Conservation (phyloP, 1,139 yeast genomes). For the Pichia cactophila region DNA sequence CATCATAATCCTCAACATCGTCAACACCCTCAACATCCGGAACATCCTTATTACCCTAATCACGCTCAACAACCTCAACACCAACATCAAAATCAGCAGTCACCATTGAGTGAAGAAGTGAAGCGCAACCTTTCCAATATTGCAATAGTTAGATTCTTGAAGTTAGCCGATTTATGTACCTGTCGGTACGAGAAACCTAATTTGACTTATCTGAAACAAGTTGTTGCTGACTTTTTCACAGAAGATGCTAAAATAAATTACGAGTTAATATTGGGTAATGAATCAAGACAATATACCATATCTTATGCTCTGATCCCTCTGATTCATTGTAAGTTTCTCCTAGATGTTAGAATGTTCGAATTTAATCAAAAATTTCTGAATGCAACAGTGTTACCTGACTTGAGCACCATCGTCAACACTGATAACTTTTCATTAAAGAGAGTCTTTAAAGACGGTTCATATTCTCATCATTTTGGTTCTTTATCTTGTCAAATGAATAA, state of each 20-base stretch:
- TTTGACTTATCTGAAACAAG: constrained; percentile 36
- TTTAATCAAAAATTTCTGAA: constrained; percentile 56
- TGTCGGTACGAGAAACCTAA: constrained; percentile 14
- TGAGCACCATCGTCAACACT: constrained; percentile 55
- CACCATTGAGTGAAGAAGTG: constrained; percentile 17
- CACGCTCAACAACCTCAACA: not conserved
- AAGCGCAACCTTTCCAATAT: constrained; percentile 24
- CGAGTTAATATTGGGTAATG: constrained; percentile 37
- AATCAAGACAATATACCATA: constrained; percentile 54
- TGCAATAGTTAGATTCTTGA: constrained; percentile 23
- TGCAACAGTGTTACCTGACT: constrained; percentile 60
- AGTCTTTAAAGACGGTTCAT: constrained; percentile 62
- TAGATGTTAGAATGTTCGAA: constrained; percentile 51
- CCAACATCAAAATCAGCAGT: constrained; percentile 1
- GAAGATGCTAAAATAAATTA: constrained; percentile 41
- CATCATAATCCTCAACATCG: constrained; percentile 11
- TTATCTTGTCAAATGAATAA: constrained; percentile 54
- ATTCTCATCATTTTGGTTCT: constrained; percentile 53
- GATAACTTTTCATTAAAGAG: constrained; percentile 49
- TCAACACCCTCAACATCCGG: not conserved
- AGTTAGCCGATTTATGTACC: constrained; percentile 20
- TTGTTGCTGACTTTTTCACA: constrained; percentile 41
- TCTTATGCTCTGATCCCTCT: constrained; percentile 56
- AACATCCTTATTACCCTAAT: not conserved
- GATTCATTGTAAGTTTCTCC: constrained; percentile 33